Evolutionary conservation across 2,329 filamentous ascomycete genomes (phyloP).

Genomic region (Atkinsonella hypoxylon): DNA sequence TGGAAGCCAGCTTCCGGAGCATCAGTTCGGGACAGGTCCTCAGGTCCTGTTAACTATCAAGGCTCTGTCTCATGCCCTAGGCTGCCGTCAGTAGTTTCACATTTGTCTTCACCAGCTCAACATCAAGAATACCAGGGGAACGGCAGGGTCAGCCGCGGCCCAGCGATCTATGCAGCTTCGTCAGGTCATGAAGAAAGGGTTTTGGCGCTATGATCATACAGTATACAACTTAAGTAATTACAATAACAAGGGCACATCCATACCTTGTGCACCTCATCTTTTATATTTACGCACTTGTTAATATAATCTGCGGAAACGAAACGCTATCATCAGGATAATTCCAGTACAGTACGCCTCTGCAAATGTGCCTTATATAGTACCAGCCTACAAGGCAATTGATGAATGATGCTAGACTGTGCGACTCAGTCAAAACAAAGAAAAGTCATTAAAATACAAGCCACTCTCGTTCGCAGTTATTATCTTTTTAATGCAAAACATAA

Average conservation of each 20-base stretch:
- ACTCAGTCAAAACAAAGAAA: not conserved
- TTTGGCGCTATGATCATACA: not conserved
- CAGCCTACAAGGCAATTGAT: not conserved
- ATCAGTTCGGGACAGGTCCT: not conserved
- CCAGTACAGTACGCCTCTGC: not conserved
- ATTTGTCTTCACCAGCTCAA: not conserved
- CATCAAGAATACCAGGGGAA: not conserved
- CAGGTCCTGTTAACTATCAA: not conserved
- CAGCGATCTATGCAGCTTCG: not conserved
- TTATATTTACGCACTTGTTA: not conserved
- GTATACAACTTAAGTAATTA: slow-evolving; percentile 1
- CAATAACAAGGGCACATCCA: not conserved
- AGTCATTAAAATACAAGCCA: not conserved
- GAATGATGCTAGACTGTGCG: not conserved
- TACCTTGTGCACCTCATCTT: not conserved
- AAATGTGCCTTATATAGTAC: not conserved
- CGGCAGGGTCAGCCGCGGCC: no score
- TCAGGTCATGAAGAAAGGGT: not conserved
- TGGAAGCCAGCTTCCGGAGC: not conserved
- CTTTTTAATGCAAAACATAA: no score
- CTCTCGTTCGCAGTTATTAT: no score
- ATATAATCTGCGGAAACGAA: not conserved
- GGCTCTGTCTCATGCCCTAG: not conserved
- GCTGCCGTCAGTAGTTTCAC: not conserved
- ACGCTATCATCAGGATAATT: not conserved